Base-by-base conservation (phyloP, 805 yeast species). In the Saccharomyces eubayanus region DNA sequence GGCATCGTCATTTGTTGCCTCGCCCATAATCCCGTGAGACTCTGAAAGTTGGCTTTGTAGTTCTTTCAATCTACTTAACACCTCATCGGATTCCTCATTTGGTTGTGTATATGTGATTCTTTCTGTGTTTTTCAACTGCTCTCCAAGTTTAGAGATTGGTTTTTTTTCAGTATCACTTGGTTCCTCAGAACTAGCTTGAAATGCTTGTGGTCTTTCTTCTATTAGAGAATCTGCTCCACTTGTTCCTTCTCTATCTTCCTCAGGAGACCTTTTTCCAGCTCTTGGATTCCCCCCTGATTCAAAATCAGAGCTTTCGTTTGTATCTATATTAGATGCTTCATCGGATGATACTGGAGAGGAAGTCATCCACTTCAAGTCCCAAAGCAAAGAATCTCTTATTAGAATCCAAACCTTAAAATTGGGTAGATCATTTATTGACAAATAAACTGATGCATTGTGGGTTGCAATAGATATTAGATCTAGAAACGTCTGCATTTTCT, bases 321-420 rank as follows among this genome's bases (percentile, higher is more conserved):
- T n/a, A 30, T 30, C 45, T 14, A 28, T 28, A 11, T 27, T 31
- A 24, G 27, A 16, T 52, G 43, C 55, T 14, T 28, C 28, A 28
- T 21, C 45, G 2, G 52, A 28, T 27, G 29, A 31, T 8, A 30
- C 53, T 14, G 52, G 46, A 21, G 30, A 36, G 21, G 20, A 57
- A 45, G 3, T 36, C 53, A 31, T 51, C 51, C 51, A 53, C 43
- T 47, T 56, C 53, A 68, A 51, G 52, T 67, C 70, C 72, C 71
- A 68, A 5, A 66, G 51, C 11, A 69, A 49, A 5, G 71, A 62
- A 53, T 69, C 71, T 28, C 70, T 57, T 48, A 69, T 66, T 40
- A 68, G 49, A 20, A 65, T 55, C 73, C 73, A 69, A 9, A 60
- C 50, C 48, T 69, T 69, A 40, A 63, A 62, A 51, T 67, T 66